Base-by-base conservation (phyloP, 169 alveolate genomes). In the Eimeria brunetti region DNA sequence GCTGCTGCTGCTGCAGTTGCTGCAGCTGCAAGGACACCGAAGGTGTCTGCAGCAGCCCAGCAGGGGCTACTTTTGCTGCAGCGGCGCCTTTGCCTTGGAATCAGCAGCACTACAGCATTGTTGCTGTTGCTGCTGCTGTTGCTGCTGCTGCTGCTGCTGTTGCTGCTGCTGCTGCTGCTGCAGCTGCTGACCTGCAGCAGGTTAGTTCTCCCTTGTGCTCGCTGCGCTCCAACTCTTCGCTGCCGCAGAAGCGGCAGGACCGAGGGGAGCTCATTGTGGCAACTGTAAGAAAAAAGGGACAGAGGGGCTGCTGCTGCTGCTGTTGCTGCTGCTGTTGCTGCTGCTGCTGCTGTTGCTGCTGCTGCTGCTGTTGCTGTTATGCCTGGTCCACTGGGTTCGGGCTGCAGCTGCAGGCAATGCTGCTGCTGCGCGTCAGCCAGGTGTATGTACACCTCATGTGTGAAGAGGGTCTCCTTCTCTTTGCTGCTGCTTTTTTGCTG, bases 201-300 rank as follows among this genome's bases (percentile, higher is more conserved):
- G 88, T 84, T 22, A 85, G 64, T 27, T 95, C 97, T 1, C 97
- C 97, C 44, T 94, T 96, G 81, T 62, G 44, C 22, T 95, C 97
- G 73, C 67, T 69, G 36, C 69, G n/a, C 73, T 86, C 96, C 16
- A 90, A 27, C 51, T 95, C 97, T 30, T 81, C 62, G 71, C 97
- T 69, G 71, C 97, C 97, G 75, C 97, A 95, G 20, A 56, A 56
- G 56, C 91, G 81, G 88, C 97, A 95, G 58, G 85, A 49, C 75
- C 9, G 22, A 1, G 81, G 7, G 62, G 20, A 4, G 38, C 62
- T 51, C 92, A 85, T 85, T 83, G 6, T 83, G 49, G 41, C 11
- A 16, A 11, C 12, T 69, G 20, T 30, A 76, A 24, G 2, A 18
- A 46, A 56, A 56, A 9, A n/a, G n/a, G n/a, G n/a, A n/a, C n/a